phyloP scores from a whole-genome alignment of 1,139 yeast species.

The Magnusiomyces fungicola region DNA sequence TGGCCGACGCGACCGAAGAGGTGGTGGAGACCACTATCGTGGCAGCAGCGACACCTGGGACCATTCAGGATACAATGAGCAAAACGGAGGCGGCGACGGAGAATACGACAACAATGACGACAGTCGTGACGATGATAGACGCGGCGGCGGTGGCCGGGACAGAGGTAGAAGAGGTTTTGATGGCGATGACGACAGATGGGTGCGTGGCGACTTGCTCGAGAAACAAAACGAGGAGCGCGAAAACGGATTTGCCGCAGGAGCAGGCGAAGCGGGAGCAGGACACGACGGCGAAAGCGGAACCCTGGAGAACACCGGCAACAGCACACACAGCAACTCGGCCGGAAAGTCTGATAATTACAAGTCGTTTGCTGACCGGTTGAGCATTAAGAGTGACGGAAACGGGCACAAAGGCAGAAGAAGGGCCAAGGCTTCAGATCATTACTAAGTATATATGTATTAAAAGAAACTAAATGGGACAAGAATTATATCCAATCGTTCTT shows the following conservation, averaged over 20 bases:
- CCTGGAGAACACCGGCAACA: neutral
- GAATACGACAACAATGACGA: constrained; percentile 8
- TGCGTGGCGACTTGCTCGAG: constrained; percentile 3
- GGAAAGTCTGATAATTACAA: neutral
- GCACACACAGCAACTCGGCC: neutral
- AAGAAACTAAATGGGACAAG: too few relatives aligned
- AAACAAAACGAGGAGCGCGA: neutral
- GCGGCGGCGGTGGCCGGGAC: constrained; percentile 7
- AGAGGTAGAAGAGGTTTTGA: constrained; percentile 3
- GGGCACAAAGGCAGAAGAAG: neutral
- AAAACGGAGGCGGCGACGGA: constrained; percentile 3
- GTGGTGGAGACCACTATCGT: constrained; percentile 7
- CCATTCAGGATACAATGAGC: too few relatives aligned
- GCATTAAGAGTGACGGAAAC: neutral
- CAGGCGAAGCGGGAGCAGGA: too few relatives aligned
- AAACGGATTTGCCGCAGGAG: too few relatives aligned
- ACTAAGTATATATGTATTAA: neutral
- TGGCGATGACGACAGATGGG: neutral
- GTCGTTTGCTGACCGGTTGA: constrained; percentile 1
- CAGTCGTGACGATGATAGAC: too few relatives aligned
- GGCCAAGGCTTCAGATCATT: neutral
- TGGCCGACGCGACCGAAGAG: neutral
- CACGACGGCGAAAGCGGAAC: neutral
- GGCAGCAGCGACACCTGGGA: too few relatives aligned
- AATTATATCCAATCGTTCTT: neutral